phyloP scores from a whole-genome alignment of 2,329 filamentous ascomycete species.

The Arthrobotrys entomopaga region DNA sequence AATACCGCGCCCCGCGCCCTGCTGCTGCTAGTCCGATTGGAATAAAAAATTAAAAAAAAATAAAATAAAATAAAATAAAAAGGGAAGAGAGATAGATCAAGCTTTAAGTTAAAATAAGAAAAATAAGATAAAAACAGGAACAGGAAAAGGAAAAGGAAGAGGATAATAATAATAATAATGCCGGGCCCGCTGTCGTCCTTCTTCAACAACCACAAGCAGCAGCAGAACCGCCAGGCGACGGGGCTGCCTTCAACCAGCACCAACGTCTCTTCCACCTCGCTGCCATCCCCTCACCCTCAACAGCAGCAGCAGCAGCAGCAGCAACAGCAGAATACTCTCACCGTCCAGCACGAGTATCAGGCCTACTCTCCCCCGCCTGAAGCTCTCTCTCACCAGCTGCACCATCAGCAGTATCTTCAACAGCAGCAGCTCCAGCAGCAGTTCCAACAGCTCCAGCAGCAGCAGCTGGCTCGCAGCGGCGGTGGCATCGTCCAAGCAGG shows the following conservation, averaged over 20 bases:
- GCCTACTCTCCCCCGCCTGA: slow-evolving; percentile 39
- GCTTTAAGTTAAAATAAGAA: background rate
- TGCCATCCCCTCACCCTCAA: slow-evolving; percentile 23
- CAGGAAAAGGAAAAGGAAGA: background rate
- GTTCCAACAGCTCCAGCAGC: slow-evolving; percentile 58
- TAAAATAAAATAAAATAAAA: too few relatives aligned
- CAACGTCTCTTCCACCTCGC: slow-evolving; percentile 47
- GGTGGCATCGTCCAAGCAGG: background rate
- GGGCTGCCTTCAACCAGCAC: slow-evolving; percentile 42
- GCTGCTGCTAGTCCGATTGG: background rate
- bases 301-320: slow-evolving; percentile 9
- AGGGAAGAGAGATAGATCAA: background rate
- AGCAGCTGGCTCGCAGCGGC: slow-evolving; percentile 29
- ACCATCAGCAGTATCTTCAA: slow-evolving; percentile 55
- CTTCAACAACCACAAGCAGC: slow-evolving; percentile 48
- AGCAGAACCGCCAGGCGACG: slow-evolving; percentile 46
- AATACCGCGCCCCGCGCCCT: background rate
- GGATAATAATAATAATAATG: too few relatives aligned
- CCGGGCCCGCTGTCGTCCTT: slow-evolving; percentile 46
- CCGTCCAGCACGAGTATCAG: slow-evolving; percentile 37
- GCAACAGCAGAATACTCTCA: slow-evolving; percentile 10
- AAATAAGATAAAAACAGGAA: background rate
- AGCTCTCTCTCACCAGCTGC: slow-evolving; percentile 39
- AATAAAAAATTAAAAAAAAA: background rate
- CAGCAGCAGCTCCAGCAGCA: slow-evolving; percentile 57